These are phyloP conservation scores for Metschnikowia cerradonensis DNA, from an alignment of 805 yeast species.

Conservation along the genomic window DNA sequence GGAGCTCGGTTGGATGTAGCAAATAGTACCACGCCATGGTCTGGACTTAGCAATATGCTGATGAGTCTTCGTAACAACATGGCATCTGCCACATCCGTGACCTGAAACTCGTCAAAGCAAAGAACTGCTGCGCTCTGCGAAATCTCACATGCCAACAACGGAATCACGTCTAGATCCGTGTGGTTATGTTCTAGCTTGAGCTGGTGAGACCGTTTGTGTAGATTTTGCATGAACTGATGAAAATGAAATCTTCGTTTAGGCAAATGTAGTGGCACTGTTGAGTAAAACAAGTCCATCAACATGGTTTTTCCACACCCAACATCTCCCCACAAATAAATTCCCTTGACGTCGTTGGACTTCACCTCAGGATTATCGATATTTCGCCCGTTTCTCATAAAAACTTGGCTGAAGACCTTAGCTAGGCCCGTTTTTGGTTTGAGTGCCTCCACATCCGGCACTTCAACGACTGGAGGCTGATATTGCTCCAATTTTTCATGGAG, in stretches of 20 bases:
- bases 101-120: constrained; percentile 97
- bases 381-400: constrained; percentile 2
- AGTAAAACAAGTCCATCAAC: constrained; percentile 93
- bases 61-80: constrained; percentile 83
- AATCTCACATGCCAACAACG: constrained; percentile 77
- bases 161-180: constrained; percentile 72
- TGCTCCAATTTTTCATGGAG: constrained; percentile 51
- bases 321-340: constrained; percentile 92
- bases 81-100: constrained; percentile 97
- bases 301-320: constrained; percentile 98
- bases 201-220: constrained; percentile 84
- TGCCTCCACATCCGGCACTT: constrained; percentile 47
- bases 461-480: constrained; percentile 62
- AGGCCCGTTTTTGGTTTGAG: constrained; percentile 50
- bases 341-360: constrained; percentile 49
- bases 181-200: constrained; percentile 55
- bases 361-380: constrained; percentile 8
- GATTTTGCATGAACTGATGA: constrained; percentile 94
- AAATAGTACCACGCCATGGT: constrained; percentile 81
- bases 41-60: constrained; percentile 59
- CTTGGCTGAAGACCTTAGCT: constrained; percentile 27
- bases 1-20: constrained; percentile 96
- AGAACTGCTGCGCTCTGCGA: constrained; percentile 71
- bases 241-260: constrained; percentile 83
- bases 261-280: constrained; percentile 73